These are phyloP conservation scores for Psilocybe subaeruginosa DNA, from an alignment of 768 basidiomycete genomes.

Conservation along the genomic window DNA sequence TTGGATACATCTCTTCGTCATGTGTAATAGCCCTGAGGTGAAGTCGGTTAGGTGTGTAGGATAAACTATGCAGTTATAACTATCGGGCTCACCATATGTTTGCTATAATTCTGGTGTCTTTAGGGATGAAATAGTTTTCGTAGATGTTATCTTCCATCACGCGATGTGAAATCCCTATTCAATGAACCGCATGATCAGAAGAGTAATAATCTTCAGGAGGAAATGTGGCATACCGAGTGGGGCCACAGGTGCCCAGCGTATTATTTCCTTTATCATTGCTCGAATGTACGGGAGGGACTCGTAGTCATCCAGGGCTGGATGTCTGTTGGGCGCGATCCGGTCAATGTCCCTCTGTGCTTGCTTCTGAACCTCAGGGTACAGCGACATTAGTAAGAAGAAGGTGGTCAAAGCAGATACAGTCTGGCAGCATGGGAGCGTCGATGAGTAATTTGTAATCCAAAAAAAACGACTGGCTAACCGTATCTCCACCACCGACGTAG, in stretches of 20 bases:
- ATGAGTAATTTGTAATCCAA: neutral
- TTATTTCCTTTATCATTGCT: conserved; percentile 41
- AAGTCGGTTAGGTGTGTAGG: neutral
- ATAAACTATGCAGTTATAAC: neutral
- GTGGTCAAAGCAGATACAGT: conserved; percentile 36
- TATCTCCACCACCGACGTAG: conserved; percentile 41
- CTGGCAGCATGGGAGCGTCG: conserved; percentile 19
- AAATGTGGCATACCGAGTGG: conserved; percentile 26
- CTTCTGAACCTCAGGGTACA: conserved; percentile 39
- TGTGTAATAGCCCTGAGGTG: conserved; percentile 34
- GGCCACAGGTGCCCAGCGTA: conserved; percentile 37
- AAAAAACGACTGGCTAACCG: conserved; percentile 27
- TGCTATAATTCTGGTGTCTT: conserved; percentile 29
- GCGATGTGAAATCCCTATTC: conserved; percentile 30
- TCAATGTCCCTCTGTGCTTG: conserved; percentile 45
- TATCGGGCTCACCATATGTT: conserved; percentile 31
- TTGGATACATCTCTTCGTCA: conserved; percentile 37
- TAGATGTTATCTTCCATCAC: conserved; percentile 33
- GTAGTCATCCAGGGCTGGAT: conserved; percentile 38
- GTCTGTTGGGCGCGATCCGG: conserved; percentile 29
- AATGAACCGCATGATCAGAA: neutral
- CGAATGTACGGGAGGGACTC: conserved; percentile 35
- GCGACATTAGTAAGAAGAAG: conserved; percentile 42
- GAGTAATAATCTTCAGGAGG: neutral
- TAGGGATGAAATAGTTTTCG: conserved; percentile 36